Conservation (phyloP, 306 rosid species). For the Dalbergia cultrata region DNA sequence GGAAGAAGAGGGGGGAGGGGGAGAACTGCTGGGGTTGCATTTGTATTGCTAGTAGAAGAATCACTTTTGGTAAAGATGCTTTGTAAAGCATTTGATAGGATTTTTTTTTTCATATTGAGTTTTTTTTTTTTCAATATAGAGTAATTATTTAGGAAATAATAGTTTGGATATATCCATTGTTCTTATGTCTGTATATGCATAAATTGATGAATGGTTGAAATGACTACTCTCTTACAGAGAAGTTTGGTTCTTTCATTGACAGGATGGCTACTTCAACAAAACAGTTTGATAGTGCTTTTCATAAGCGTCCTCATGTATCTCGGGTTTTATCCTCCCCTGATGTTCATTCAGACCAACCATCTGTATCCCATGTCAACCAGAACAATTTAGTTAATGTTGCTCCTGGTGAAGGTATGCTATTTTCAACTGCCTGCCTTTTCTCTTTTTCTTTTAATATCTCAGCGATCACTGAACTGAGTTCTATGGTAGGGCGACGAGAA, state of each 20-base stretch:
- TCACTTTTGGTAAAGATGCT: background rate
- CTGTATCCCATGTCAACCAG: conserved; percentile 55
- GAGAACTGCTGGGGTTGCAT: background rate
- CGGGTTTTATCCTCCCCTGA: conserved; percentile 70
- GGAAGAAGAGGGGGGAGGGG: too few relatives aligned
- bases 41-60: background rate
- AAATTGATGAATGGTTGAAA: background rate
- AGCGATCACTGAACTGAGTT: conserved; percentile 22
- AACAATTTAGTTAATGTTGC: conserved; percentile 43
- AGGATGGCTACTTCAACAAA: conserved; percentile 57
- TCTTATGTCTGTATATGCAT: background rate
- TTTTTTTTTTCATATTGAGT: background rate
- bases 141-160: background rate
- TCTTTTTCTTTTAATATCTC: background rate
- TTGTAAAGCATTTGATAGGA: background rate
- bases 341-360: conserved; percentile 60
- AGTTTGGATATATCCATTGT: background rate
- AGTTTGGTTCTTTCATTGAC: conserved; percentile 25
- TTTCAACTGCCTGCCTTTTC: background rate
- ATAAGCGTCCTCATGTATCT: conserved; percentile 57
- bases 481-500: conserved; percentile 53
- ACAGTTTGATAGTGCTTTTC: conserved; percentile 63
- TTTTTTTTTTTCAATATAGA: background rate
- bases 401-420: conserved; percentile 54
- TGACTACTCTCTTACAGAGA: background rate